Conservation (phyloP, 208 protist genomes). For the Herpetomonas samuelpessoai region DNA sequence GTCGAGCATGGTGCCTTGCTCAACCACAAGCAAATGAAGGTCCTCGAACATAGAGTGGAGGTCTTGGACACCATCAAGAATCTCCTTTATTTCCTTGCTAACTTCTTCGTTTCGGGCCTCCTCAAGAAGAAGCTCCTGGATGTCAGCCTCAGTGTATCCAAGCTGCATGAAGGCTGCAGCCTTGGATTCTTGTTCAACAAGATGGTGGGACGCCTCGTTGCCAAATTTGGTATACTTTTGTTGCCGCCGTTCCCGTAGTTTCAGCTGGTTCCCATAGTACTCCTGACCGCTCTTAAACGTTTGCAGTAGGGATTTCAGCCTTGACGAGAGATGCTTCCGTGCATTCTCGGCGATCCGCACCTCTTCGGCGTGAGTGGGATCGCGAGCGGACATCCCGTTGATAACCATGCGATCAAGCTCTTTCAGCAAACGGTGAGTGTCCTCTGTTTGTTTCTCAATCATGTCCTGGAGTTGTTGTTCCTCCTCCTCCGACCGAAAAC, state of each 20-base stretch:
- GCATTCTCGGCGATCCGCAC: constrained; percentile 37
- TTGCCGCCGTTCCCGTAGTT: constrained; percentile 43
- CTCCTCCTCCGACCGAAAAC: constrained; percentile 50
- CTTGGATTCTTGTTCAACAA: constrained; percentile 57
- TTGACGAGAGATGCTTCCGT: constrained; percentile 36
- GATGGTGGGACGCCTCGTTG: constrained; percentile 41
- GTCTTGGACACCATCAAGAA: constrained; percentile 82
- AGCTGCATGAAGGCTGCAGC: constrained; percentile 66
- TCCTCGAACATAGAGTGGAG: constrained; percentile 86
- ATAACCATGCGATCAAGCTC: constrained; percentile 70
- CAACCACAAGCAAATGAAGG: constrained; percentile 64
- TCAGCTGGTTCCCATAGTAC: constrained; percentile 46
- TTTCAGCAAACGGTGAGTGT: constrained; percentile 46
- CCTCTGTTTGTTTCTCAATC: constrained; percentile 36
- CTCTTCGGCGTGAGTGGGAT: constrained; percentile 48
- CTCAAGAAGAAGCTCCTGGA: constrained; percentile 69
- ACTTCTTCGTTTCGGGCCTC: constrained; percentile 54
- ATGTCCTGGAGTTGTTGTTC: constrained; percentile 25
- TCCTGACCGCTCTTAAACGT: constrained; percentile 58
- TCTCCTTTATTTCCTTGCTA: constrained; percentile 73
- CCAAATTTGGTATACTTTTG: constrained; percentile 61
- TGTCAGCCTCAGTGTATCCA: constrained; percentile 78
- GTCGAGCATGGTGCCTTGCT: constrained; percentile 91
- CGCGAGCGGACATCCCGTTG: constrained; percentile 33
- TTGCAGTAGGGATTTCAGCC: constrained; percentile 35